These are phyloP conservation scores for Sanghuangporus weigelae DNA, from an alignment of 1,284 basidiomycete genomes.

Conservation along the genomic window DNA sequence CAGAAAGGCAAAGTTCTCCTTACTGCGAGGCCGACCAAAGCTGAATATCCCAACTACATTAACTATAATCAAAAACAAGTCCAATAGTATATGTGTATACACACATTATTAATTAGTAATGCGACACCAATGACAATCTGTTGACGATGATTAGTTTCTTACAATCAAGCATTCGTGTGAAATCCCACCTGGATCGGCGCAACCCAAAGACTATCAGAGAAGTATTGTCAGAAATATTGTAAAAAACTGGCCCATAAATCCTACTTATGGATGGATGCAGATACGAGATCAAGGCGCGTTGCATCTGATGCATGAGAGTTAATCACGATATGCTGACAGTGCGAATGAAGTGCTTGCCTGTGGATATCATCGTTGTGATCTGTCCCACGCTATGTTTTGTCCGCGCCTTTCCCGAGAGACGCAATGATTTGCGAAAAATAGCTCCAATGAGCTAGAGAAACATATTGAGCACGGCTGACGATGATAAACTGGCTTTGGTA, in stretches of 20 bases:
- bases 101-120: constrained; percentile 56
- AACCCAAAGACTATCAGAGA: constrained; percentile 43
- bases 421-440: constrained; percentile 68
- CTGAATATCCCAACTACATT: constrained; percentile 59
- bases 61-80: constrained; percentile 10
- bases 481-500: constrained; percentile 12
- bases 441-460: constrained; percentile 49
- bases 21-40: constrained; percentile 66
- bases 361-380: constrained; percentile 68
- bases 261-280: constrained; percentile 46
- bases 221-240: not conserved
- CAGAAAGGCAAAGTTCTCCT: constrained; percentile 22
- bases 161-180: not conserved
- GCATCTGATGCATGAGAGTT: constrained; percentile 32
- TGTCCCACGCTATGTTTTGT: constrained; percentile 57
- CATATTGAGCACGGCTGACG: constrained; percentile 5
- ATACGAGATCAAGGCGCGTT: constrained; percentile 44
- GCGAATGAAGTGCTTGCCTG: constrained; percentile 21
- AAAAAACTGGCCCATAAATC: not conserved
- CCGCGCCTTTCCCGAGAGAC: constrained; percentile 61
- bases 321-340: not conserved
- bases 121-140: constrained; percentile 60
- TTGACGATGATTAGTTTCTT: constrained; percentile 11
- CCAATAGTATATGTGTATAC: constrained; percentile 17
- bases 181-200: constrained; percentile 45